Evolutionary conservation across 2,329 filamentous ascomycete genomes (phyloP).

Genomic region (Capronia epimyces): DNA sequence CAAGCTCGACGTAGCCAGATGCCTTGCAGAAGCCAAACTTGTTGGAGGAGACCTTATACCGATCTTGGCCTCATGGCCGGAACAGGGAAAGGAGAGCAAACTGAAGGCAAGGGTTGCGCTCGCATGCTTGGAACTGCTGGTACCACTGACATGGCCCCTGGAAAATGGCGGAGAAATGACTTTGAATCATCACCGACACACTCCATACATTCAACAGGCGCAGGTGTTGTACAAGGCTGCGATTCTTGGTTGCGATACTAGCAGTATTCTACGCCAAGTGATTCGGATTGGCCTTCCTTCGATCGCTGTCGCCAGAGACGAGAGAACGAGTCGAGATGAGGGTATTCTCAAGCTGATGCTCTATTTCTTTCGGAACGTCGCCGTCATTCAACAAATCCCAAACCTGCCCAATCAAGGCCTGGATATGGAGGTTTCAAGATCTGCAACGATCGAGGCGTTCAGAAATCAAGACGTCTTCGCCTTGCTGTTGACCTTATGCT

Average conservation of each 20-base stretch:
- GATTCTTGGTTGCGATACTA: constrained; percentile 75
- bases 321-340: constrained; percentile 74
- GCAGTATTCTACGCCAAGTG: constrained; percentile 71
- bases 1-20: constrained; percentile 89
- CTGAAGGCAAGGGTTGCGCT: constrained; percentile 74
- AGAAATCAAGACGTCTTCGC: constrained; percentile 86
- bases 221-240: constrained; percentile 86
- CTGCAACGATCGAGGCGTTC: constrained; percentile 81
- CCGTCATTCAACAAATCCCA: constrained; percentile 71
- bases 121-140: constrained; percentile 82
- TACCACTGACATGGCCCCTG: constrained; percentile 90
- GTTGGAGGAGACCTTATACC: constrained; percentile 83
- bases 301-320: constrained; percentile 71
- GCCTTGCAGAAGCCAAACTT: constrained; percentile 86
- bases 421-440: constrained; percentile 81
- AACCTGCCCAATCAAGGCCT: constrained; percentile 76
- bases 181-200: constrained; percentile 84
- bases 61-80: constrained; percentile 77
- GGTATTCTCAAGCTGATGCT: constrained; percentile 87
- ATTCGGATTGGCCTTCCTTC: constrained; percentile 77
- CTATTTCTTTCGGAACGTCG: constrained; percentile 83
- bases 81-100: constrained; percentile 64
- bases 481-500: constrained; percentile 77
- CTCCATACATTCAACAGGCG: constrained; percentile 79
- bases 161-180: constrained; percentile 79